These are phyloP conservation scores for Calonectria leucothoes DNA, from an alignment of 2,329 filamentous ascomycete genomes.

Conservation along the genomic window DNA sequence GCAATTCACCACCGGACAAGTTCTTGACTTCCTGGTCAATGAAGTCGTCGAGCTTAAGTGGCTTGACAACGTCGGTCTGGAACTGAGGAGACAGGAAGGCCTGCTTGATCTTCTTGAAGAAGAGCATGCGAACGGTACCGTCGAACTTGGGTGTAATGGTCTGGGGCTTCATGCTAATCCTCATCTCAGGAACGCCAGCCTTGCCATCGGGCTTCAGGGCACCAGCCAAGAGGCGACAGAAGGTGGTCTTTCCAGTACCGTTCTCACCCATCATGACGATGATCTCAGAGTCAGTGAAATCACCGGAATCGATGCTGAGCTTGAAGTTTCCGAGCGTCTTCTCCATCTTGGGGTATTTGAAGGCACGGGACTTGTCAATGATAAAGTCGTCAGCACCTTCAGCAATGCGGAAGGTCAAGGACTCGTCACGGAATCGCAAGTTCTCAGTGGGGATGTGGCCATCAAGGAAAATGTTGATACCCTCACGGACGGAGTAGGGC, in stretches of 20 bases:
- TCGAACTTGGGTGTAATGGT: slow-evolving; percentile 99
- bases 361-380: slow-evolving; percentile 85
- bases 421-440: slow-evolving; percentile 97
- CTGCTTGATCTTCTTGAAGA: slow-evolving; percentile 99
- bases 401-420: slow-evolving; percentile 92
- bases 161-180: slow-evolving; percentile 99
- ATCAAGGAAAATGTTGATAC: slow-evolving; percentile 99
- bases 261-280: slow-evolving; percentile 99
- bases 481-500: slow-evolving; percentile 95
- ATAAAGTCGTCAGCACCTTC: slow-evolving; percentile 91
- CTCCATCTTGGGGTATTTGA: slow-evolving; percentile 89
- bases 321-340: slow-evolving; percentile 94
- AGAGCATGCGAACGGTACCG: slow-evolving; percentile 95
- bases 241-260: slow-evolving; percentile 98
- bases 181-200: slow-evolving; percentile 87
- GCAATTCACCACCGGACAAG: slow-evolving; percentile 98
- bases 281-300: slow-evolving; percentile 98
- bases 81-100: slow-evolving; percentile 97
- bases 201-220: slow-evolving; percentile 89
- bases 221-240: slow-evolving; percentile 95
- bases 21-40: slow-evolving; percentile 99
- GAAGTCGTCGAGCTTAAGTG: slow-evolving; percentile 98
- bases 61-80: slow-evolving; percentile 99
- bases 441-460: slow-evolving; percentile 99
- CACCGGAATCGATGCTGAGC: slow-evolving; percentile 82